Base-by-base conservation (phyloP, 176 grass and related monocot genomes). In the Puccinellia tenuiflora region DNA sequence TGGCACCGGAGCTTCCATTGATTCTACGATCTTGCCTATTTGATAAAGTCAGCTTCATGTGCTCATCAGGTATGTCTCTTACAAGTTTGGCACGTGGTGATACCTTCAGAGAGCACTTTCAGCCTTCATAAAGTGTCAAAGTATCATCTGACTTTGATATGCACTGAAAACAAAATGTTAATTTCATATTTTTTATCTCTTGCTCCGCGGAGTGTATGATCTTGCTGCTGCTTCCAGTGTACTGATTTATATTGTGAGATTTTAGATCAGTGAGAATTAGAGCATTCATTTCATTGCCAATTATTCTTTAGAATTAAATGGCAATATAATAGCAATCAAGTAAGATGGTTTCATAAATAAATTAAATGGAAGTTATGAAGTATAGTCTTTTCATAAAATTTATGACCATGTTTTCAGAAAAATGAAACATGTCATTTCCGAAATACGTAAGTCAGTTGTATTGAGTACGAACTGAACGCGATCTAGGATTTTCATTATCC, bases 1-100 rank as follows among this genome's bases (percentile, higher is more conserved):
- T 98, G 96, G 92, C 96, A 67, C 66, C 86, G 51, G 96, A 98
- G 77, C 73, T 93, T 80, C 96, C 96, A 24, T 82, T 98, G 85
- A 90, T 95, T 85, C 75, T 98, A 52, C 80, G 45, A 74, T 88
- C 80, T 48, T 98, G 96, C 81, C 85, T 91, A 55, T 98, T 98
- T 80, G 85, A 93, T 83, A 48, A 88, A 51, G 80, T 86, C 18
- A 84, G 53, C 38, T 91, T 98, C 88, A 86, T 84, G 79, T 95
- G 92, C 87, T 98, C 92, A 80, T 83, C 90, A 95, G 96, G 96
- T 91, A 89, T 61, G 75, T 78, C 1, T 51, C 29, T 83, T 67
- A 56, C n/a, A 74, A 74, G 28, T 48, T 51, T 51, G 45, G 26
- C 48, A 37, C 26, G 48, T 81, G 37, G n/a, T 29, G 0, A 55